Base-by-base conservation (phyloP, 2,329 filamentous ascomycete genomes). In the Fusarium temperatum region DNA sequence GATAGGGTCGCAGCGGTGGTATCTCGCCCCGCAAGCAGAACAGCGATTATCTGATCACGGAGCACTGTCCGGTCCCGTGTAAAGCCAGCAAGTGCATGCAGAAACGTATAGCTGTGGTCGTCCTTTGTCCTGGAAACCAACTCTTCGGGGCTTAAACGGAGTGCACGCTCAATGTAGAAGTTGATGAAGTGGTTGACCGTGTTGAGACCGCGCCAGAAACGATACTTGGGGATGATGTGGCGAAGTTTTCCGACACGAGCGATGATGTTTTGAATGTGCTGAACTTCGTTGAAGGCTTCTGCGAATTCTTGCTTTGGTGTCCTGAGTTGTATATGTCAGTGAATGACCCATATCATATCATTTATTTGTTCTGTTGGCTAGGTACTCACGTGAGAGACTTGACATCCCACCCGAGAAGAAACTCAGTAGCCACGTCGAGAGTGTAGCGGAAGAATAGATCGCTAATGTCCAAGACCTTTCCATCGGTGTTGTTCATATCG, bases 401-500 rank as follows among this genome's bases (percentile, higher is more conserved):
- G 26, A 95, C 92, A 71, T 93, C 93, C 69, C 91, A 86, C 8
- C 95, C 95, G 6, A 98, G 89, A 35, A 98, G 84, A 80, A 98
- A 98, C 76, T 97, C 93, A 1, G 95, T 98, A 5, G 94, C 91
- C 13, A 93, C 91, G 82, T 98, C 95, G 35, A 98, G 87, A 0
- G 94, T 95, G 78, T 92, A 92, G n/a, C 93, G 88, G 85, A 94
- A 97, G 83, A 98, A 92, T 62, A 97, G 85, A 69, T 95, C 90
- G 73, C 90, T 88, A 14, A 96, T 89, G 76, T 97, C 90, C 36
- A 96, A 35, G 15, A 89, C 86, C 54, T 84, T 85, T 81, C 93
- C 82, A 84, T 91, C 85, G 87, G 91, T 80, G 85, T 85, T 61
- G 84, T 89, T 78, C 84, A 89, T 71, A 80, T 93, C 90, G 78